Percentiles rank a stretch among this genome's conserved stretches.
phyloP scores from a whole-genome alignment of 495 filamentous ascomycete species.

The Amphirosellinia nigrospora region DNA sequence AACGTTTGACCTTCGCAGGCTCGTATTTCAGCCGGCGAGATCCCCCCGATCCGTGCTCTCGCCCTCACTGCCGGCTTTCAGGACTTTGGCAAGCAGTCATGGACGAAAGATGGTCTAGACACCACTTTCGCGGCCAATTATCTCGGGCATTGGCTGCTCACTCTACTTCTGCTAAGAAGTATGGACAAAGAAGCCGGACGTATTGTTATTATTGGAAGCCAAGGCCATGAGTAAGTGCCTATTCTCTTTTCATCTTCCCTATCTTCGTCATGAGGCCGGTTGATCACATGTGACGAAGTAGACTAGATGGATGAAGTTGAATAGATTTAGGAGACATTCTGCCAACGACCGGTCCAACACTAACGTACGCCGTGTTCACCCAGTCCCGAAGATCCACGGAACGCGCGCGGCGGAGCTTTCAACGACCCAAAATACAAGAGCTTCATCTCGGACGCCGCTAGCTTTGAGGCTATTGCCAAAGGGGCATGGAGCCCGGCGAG shows the following conservation, averaged over 20 bases:
- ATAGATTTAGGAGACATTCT: not conserved
- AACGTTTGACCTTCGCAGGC: slow-evolving; percentile 31
- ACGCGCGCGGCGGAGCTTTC: slow-evolving; percentile 27
- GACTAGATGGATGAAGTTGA: not conserved
- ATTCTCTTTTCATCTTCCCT: not conserved
- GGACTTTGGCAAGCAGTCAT: slow-evolving; percentile 39
- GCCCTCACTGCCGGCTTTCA: slow-evolving; percentile 49
- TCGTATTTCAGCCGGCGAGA: slow-evolving; percentile 36
- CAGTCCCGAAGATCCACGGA: slow-evolving; percentile 31
- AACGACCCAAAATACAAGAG: slow-evolving; percentile 35
- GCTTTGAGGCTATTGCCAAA: slow-evolving; percentile 40
- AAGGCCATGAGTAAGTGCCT: slow-evolving; percentile 41
- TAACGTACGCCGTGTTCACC: not conserved
- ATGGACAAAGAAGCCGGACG: slow-evolving; percentile 46
- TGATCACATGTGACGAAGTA: not conserved
- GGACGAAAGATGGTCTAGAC: slow-evolving; percentile 40
- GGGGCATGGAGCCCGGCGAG: slow-evolving; percentile 39
- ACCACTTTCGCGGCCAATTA: slow-evolving; percentile 49
- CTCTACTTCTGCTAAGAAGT: slow-evolving; percentile 45
- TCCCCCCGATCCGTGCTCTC: slow-evolving; percentile 48
- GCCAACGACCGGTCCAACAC: not conserved
- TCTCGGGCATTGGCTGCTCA: slow-evolving; percentile 48
- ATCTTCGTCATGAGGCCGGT: not conserved
- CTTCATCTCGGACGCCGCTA: slow-evolving; percentile 26
- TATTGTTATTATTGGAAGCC: slow-evolving; percentile 47